phyloP scores from a whole-genome alignment of 768 basidiomycete species.

The Tylopilus intermedius region DNA sequence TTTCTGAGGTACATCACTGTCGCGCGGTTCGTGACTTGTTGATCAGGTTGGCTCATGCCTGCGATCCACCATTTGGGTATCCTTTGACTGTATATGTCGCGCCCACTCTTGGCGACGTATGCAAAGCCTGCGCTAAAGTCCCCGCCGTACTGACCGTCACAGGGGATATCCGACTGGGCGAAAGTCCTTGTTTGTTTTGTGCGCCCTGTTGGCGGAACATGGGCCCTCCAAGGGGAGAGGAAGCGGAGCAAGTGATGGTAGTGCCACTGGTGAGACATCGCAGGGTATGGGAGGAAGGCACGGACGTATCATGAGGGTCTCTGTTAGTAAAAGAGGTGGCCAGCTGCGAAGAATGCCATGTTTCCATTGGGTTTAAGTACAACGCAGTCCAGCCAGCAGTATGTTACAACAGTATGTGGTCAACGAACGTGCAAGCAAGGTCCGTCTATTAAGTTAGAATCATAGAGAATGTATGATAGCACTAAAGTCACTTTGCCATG shows the following conservation, averaged over 20 bases:
- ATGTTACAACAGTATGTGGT: slow-evolving; percentile 9
- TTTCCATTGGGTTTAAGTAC: background rate
- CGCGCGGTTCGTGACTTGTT: slow-evolving; percentile 5
- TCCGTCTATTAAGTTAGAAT: slow-evolving; percentile 29
- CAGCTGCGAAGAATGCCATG: background rate
- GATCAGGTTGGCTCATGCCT: slow-evolving; percentile 51
- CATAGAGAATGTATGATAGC: slow-evolving; percentile 16
- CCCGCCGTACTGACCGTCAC: slow-evolving; percentile 65
- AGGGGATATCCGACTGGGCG: slow-evolving; percentile 69
- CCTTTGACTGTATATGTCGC: slow-evolving; percentile 65
- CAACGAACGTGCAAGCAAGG: slow-evolving; percentile 6
- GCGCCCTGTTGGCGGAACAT: slow-evolving; percentile 68
- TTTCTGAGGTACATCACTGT: background rate
- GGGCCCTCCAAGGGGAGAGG: slow-evolving; percentile 46
- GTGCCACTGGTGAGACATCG: slow-evolving; percentile 49
- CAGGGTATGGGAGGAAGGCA: slow-evolving; percentile 17
- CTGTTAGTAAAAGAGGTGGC: too few relatives aligned
- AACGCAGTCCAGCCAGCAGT: background rate
- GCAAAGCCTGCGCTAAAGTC: slow-evolving; percentile 64
- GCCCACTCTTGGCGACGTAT: slow-evolving; percentile 56
- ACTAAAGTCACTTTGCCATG: slow-evolving; percentile 11
- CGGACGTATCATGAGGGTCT: background rate
- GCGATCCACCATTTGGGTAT: slow-evolving; percentile 55
- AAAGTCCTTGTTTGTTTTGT: slow-evolving; percentile 74
- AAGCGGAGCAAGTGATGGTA: slow-evolving; percentile 39